Evolutionary conservation across 2,329 filamentous ascomycete species (phyloP).

Genomic region (Achaetomium macrosporum): DNA sequence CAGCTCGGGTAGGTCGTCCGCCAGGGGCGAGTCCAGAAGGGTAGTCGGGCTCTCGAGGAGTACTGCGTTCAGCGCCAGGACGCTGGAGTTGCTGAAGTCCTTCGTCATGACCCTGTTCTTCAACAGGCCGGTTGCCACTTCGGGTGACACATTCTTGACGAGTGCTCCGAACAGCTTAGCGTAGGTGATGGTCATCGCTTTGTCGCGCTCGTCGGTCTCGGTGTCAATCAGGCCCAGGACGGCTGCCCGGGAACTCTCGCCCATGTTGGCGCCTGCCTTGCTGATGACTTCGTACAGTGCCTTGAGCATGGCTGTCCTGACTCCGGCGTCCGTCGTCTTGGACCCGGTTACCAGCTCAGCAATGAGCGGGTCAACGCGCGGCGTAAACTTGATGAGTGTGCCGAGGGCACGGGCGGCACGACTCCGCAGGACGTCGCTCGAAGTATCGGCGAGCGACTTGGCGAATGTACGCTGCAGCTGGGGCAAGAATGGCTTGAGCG

Average conservation of each 20-base stretch:
- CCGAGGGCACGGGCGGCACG: slow-evolving; percentile 91
- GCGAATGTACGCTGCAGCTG: slow-evolving; percentile 96
- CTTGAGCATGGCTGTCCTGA: slow-evolving; percentile 94
- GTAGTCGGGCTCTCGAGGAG: slow-evolving; percentile 71
- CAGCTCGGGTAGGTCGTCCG: slow-evolving; percentile 68
- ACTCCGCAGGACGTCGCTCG: slow-evolving; percentile 79
- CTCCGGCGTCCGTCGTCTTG: slow-evolving; percentile 80
- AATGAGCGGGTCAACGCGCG: slow-evolving; percentile 90
- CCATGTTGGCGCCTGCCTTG: slow-evolving; percentile 93
- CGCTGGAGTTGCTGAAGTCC: slow-evolving; percentile 69
- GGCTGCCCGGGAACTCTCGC: slow-evolving; percentile 77
- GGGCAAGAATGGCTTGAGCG: slow-evolving; percentile 93
- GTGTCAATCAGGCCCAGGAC: slow-evolving; percentile 85
- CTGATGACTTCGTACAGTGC: slow-evolving; percentile 93
- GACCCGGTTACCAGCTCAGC: slow-evolving; percentile 89
- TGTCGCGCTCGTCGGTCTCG: slow-evolving; percentile 68
- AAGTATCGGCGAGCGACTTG: slow-evolving; percentile 87
- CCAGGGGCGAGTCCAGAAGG: slow-evolving; percentile 59
- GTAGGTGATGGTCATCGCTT: slow-evolving; percentile 79
- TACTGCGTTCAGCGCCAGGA: slow-evolving; percentile 83
- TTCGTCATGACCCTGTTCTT: slow-evolving; percentile 74
- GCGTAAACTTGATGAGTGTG: slow-evolving; percentile 91
- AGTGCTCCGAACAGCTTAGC: slow-evolving; percentile 85
- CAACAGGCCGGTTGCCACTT: slow-evolving; percentile 54
- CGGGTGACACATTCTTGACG: slow-evolving; percentile 74